Evolutionary conservation across 129 eudicot species (phyloP), one percentile per base, ranked within the genome.

Genomic region (Flaveria ramosissima): DNA sequence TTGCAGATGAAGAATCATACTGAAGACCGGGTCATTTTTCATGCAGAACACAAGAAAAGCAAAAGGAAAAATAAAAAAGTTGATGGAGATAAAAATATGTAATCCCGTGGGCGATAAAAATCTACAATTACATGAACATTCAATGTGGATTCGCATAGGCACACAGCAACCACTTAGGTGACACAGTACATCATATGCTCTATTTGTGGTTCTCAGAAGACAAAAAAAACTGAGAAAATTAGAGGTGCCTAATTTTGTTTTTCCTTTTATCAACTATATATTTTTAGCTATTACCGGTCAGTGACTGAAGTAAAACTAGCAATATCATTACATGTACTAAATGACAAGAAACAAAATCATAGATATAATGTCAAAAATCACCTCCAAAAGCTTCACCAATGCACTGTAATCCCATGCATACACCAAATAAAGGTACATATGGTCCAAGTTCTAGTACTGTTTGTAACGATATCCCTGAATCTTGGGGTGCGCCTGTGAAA

Each of bases 331-430:
- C 63, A 71, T 50, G 63, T 71, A 51, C 47, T 71, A 16, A 71
- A 71, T 23, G 17, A 53, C 27, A 19, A 14, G 27, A 32, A 32
- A 72, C 12, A 71, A n/a, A 21, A 50, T 15, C 12, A 52, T 16
- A 17, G n/a, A 20, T 68, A 23, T 0, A 12, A n/a, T 11, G 15
- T 13, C 21, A 14, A 56, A 42, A 30, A 48, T 84, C 42, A 85
- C 98, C 97, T 85, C 97, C 96, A 81, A 93, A 93, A 59, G 98
- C 97, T 71, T 93, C 96, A 32, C 97, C 98, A 64, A 93, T 93
- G 88, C 97, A 93, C 74, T 93, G 98, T 86, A 93, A 70, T 24
- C 98, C 98, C 93, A 93, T 87, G 80, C 97, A 93, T 65, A 93
- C 98, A 81, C 98, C 98, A 79, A 90, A 93, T 70, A 93, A n/a